Conservation (phyloP, 345 rosid genomes). For the Arabis hirsuta region DNA sequence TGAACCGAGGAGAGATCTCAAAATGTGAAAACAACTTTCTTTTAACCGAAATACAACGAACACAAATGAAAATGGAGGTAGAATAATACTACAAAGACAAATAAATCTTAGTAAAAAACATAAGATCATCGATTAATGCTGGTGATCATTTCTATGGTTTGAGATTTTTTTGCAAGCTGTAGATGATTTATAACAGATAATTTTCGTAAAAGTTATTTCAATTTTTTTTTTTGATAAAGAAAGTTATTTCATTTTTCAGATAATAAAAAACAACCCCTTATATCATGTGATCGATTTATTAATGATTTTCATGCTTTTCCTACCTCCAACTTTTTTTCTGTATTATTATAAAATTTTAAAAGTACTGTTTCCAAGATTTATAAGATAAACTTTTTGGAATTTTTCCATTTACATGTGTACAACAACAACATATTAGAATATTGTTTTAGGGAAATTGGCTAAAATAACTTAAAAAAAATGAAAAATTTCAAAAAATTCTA, state of each 20-base stretch:
- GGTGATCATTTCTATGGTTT: too few species aligned
- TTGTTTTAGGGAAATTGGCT: too few species aligned
- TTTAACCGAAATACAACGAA: neutral
- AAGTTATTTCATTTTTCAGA: neutral
- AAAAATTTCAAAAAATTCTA: too few species aligned
- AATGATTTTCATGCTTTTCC: constrained; percentile 24
- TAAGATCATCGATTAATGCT: too few species aligned
- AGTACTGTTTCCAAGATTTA: neutral
- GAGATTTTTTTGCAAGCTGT: too few species aligned
- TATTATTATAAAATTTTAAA: neutral
- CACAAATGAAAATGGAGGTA: neutral
- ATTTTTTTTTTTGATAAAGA: neutral
- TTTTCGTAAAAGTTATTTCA: neutral
- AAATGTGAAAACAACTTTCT: neutral
- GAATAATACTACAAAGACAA: neutral
- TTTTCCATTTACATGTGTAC: neutral
- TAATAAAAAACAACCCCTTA: neutral
- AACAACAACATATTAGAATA: neutral
- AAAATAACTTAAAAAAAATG: too few species aligned
- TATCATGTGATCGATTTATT: constrained; percentile 38
- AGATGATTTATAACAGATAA: neutral
- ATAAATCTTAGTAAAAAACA: too few species aligned
- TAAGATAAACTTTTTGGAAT: constrained; percentile 23
- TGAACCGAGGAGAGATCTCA: neutral
- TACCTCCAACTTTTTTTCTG: constrained; percentile 7